A percentile compares a stretch with the other conserved stretches of the same genome.
Conservation (phyloP, 2,329 filamentous ascomycete genomes). For the Parafenestella ontariensis region DNA sequence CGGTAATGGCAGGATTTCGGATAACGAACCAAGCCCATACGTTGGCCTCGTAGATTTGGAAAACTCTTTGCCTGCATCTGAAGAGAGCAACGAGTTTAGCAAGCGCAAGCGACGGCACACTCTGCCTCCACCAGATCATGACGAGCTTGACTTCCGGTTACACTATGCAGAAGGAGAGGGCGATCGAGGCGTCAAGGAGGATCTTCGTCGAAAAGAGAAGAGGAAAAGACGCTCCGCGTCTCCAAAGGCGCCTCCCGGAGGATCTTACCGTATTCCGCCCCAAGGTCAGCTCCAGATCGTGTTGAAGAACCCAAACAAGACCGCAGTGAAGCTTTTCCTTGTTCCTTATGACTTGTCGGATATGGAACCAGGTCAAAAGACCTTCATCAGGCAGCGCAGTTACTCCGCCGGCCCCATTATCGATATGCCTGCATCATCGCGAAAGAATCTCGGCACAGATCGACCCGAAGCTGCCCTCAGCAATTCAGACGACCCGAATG, state of each 20-base stretch:
- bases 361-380: slow-evolving; percentile 95
- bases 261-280: slow-evolving; percentile 91
- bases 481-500: slow-evolving; percentile 59
- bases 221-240: slow-evolving; percentile 63
- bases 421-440: slow-evolving; percentile 66
- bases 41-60: slow-evolving; percentile 93
- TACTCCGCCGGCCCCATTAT: slow-evolving; percentile 88
- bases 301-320: slow-evolving; percentile 98
- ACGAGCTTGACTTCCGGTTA: slow-evolving; percentile 34
- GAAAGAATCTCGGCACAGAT: slow-evolving; percentile 59
- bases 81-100: slow-evolving; percentile 50
- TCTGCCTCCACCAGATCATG: slow-evolving; percentile 27
- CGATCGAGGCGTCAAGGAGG: slow-evolving; percentile 28
- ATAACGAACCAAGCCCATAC: slow-evolving; percentile 93
- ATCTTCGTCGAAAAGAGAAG: slow-evolving; percentile 60
- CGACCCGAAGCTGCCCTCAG: slow-evolving; percentile 61
- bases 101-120: slow-evolving; percentile 51
- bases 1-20: slow-evolving; percentile 70
- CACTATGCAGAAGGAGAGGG: slow-evolving; percentile 24
- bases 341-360: slow-evolving; percentile 90
- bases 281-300: slow-evolving; percentile 95
- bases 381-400: slow-evolving; percentile 91
- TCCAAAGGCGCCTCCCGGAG: slow-evolving; percentile 77
- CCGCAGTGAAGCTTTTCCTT: slow-evolving; percentile 93
- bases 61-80: slow-evolving; percentile 69